Evolutionary conservation across 2,329 filamentous ascomycete genomes (phyloP).

Genomic region (Cordyceps farinosa): DNA sequence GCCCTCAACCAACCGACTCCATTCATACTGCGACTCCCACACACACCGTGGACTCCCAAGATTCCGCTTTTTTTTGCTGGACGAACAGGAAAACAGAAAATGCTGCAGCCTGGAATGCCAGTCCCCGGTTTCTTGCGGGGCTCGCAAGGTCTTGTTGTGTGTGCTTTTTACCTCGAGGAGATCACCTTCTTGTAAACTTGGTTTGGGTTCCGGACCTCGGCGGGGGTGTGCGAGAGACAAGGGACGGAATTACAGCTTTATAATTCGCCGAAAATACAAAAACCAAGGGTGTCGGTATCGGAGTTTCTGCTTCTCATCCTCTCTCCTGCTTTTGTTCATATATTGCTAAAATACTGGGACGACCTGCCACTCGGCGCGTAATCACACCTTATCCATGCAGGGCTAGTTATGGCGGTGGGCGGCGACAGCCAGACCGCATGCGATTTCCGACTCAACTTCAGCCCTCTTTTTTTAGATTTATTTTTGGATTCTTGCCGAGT

Average conservation of each 20-base stretch:
- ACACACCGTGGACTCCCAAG: not conserved
- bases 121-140: slow-evolving; percentile 5
- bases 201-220: too few relatives aligned
- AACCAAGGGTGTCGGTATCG: not conserved
- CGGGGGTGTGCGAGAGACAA: too few relatives aligned
- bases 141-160: not conserved
- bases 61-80: not conserved
- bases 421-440: not conserved
- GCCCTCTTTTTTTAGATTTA: not conserved
- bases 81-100: slow-evolving; percentile 10
- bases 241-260: too few relatives aligned
- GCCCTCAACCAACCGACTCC: not conserved
- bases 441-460: not conserved
- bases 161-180: too few relatives aligned
- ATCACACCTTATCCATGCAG: not conserved
- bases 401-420: not conserved
- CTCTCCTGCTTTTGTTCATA: not conserved
- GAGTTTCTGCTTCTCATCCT: not conserved
- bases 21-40: slow-evolving; percentile 9
- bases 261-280: not conserved
- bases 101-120: slow-evolving; percentile 4
- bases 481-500: not conserved
- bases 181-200: too few relatives aligned
- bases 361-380: not conserved
- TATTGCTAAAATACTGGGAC: not conserved